These are phyloP conservation scores for Nicotiana undulata DNA, from an alignment of 257 asterid genomes.

Conservation along the genomic window DNA sequence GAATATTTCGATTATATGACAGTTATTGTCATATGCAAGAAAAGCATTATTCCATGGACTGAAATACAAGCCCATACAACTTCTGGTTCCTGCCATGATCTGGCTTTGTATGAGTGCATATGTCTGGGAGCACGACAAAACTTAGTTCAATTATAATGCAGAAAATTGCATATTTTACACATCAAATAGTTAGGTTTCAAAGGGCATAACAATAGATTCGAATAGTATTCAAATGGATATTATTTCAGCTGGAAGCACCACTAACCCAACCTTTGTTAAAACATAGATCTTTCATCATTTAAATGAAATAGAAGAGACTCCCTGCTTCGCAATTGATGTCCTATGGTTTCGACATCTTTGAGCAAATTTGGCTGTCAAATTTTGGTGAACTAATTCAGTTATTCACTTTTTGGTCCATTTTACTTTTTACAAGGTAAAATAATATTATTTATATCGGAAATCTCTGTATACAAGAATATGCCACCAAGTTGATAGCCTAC, in stretches of 20 bases:
- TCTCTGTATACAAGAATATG: not conserved
- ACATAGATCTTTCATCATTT: not conserved
- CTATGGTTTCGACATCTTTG: not conserved
- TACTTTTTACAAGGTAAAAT: not conserved
- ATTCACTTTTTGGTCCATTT: not conserved
- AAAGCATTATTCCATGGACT: not conserved
- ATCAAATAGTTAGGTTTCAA: not conserved
- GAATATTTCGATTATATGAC: no score
- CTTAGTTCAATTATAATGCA: not conserved
- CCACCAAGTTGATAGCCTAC: not conserved
- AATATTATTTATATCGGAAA: not conserved
- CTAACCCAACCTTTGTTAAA: not conserved
- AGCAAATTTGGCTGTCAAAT: not conserved
- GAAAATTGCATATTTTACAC: not conserved
- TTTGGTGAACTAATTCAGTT: not conserved
- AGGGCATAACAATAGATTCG: not conserved
- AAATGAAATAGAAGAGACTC: not conserved
- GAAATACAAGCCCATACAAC: not conserved
- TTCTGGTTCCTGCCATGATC: not conserved
- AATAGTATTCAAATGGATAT: not conserved
- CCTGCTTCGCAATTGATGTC: not conserved
- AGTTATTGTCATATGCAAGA: not conserved
- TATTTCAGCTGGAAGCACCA: not conserved
- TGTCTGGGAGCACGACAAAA: not conserved
- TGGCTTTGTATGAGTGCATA: not conserved